Evolutionary conservation across 257 asterid genomes (phyloP).

Genomic region (Forsythia viridissima): DNA sequence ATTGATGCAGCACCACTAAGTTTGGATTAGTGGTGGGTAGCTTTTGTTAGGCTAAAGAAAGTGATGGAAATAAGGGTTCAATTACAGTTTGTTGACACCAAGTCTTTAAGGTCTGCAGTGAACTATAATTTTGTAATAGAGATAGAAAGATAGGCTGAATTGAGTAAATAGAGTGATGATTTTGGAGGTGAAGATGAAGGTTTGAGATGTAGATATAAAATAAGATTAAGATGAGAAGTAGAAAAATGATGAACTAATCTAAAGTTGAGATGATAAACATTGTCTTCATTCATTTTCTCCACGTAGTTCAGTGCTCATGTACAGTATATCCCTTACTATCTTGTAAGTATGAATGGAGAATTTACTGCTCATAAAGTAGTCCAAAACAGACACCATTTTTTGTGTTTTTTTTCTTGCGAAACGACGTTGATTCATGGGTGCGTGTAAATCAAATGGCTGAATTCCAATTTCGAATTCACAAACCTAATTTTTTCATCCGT

Average conservation of each 20-base stretch:
- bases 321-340: no score
- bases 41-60: background rate
- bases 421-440: no score
- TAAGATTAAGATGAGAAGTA: background rate
- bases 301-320: no score
- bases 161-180: background rate
- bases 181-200: background rate
- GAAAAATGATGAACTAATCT: background rate
- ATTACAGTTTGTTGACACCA: background rate
- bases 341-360: no score
- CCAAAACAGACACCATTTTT: no score
- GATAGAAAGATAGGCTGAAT: background rate
- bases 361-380: no score
- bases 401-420: no score
- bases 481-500: no score
- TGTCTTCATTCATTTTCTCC: background rate
- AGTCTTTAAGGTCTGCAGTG: background rate
- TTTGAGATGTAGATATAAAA: background rate
- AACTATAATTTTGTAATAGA: background rate
- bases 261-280: background rate
- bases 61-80: background rate
- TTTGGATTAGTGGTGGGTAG: background rate
- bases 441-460: no score
- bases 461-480: no score
- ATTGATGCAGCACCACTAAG: background rate